A percentile compares a stretch with the other conserved stretches of the same genome.
Conservation (phyloP, 2,329 filamentous ascomycete genomes). For the Zymoseptoria crescenta region DNA sequence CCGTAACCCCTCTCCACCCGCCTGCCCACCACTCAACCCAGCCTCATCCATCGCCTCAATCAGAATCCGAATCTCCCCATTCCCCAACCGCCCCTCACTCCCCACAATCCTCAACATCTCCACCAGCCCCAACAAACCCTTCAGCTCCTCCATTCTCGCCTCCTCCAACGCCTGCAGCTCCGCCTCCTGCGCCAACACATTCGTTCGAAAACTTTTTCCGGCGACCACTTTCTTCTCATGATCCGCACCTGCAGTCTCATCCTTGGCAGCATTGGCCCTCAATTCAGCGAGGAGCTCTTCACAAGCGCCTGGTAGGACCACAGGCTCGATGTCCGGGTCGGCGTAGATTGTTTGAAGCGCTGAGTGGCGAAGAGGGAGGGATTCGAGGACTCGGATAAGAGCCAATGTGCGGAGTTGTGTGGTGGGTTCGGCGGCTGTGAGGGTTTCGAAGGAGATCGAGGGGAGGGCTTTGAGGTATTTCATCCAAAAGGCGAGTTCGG, state of each 20-base stretch:
- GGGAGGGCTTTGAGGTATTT: conserved; percentile 5
- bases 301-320: not conserved
- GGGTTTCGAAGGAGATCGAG: not conserved
- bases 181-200: conserved; percentile 4
- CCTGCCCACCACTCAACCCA: conserved; percentile 4
- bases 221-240: conserved; percentile 6
- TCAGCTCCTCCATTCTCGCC: conserved; percentile 8
- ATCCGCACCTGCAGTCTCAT: conserved; percentile 1
- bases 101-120: conserved; percentile 7
- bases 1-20: not conserved
- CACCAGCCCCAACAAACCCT: conserved; percentile 4
- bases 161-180: conserved; percentile 10
- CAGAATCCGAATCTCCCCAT: conserved; percentile 4
- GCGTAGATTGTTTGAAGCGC: conserved; percentile 6
- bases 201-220: conserved; percentile 5
- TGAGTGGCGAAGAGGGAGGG: conserved; percentile 8
- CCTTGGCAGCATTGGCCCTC: not conserved
- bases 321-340: not conserved
- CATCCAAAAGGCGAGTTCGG: conserved; percentile 7
- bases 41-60: conserved; percentile 9
- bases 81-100: conserved; percentile 4
- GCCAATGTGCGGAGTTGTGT: not conserved
- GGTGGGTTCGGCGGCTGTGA: not conserved
- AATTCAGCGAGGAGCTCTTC: conserved; percentile 1
- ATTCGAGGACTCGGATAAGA: conserved; percentile 10